Percentiles rank a stretch among this genome's conserved stretches.
Conservation (phyloP, 1,139 yeast species). For the Pneumocystis murina region DNA sequence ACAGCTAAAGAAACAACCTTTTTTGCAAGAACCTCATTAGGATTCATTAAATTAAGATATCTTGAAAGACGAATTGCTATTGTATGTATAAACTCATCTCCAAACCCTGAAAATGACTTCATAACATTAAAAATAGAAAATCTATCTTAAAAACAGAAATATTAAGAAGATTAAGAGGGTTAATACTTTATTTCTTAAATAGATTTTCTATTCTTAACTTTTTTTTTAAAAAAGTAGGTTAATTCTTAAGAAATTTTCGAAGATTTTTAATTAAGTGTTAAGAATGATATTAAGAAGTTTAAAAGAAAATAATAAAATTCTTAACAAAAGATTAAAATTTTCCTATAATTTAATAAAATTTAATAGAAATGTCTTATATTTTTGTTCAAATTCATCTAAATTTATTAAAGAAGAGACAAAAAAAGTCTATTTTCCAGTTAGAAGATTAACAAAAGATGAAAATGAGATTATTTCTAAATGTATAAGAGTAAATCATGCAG, state of each 20-base stretch:
- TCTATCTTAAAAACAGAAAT: too few relatives aligned
- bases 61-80: not conserved
- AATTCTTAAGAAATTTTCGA: too few relatives aligned
- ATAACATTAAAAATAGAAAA: not conserved
- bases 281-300: too few relatives aligned
- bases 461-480: not conserved
- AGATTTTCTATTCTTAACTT: too few relatives aligned
- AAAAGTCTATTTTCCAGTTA: not conserved
- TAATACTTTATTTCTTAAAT: too few relatives aligned
- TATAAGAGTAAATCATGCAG: not conserved
- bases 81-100: not conserved
- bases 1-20: conserved; percentile 9
- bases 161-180: too few relatives aligned
- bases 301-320: not conserved
- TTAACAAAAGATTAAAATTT: too few relatives aligned
- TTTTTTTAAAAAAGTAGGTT: too few relatives aligned
- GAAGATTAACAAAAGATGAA: not conserved
- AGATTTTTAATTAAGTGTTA: too few relatives aligned
- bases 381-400: not conserved
- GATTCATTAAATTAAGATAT: not conserved
- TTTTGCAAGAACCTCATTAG: conserved; percentile 5
- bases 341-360: too few relatives aligned
- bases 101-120: not conserved
- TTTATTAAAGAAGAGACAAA: not conserved
- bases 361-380: not conserved